Evolutionary conservation across 495 filamentous ascomycete species (phyloP), one percentile per base, ranked within the genome.

Genomic region (Bathelium albidoporum): DNA sequence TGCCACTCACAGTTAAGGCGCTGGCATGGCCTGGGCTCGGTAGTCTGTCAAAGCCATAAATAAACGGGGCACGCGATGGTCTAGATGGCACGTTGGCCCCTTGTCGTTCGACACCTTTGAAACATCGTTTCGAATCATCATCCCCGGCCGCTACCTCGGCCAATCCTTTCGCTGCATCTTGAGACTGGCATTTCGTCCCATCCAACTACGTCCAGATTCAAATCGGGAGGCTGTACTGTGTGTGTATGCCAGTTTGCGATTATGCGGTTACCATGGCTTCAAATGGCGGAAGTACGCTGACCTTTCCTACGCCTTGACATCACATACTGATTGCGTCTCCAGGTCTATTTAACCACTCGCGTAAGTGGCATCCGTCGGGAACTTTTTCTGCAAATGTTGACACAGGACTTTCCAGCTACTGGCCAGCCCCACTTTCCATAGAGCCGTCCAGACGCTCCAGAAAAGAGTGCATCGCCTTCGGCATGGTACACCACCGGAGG

Each of bases 401-500:
- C 59, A 20, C 10, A 39, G 11, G 5, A 10, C 22, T 55, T 12
- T 34, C 16, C 26, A 62, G 58, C 58, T 55, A 29, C 70, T 75
- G 11, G 59, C 60, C 24, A 72, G 65, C 18, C 72, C 73, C 2
- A 41, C 62, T 28, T 75, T 75, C 66, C 73, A 73, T 53, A 63
- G 69, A 29, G 66, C 58, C 16, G 73, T 75, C 22, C 68, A 69
- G 28, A 66, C 64, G 39, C 64, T 73, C n/a, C 72, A 72, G 20
- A 67, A 59, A 43, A 39, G 49, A 18, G 59, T 73, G 2, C 59
- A 65, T 43, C 63, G 66, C 39, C n/a, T 73, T 14, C 62, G 62
- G 12, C 45, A 73, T 36, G 72, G 72, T 44, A 67, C 39, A 36
- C 72, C 72, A 28, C 65, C 68, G 18, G 72, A 75, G 64, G 72